These are phyloP conservation scores for Prasinococcaceae sp. DNA, from an alignment of 139 green algal genomes.

Conservation along the genomic window DNA sequence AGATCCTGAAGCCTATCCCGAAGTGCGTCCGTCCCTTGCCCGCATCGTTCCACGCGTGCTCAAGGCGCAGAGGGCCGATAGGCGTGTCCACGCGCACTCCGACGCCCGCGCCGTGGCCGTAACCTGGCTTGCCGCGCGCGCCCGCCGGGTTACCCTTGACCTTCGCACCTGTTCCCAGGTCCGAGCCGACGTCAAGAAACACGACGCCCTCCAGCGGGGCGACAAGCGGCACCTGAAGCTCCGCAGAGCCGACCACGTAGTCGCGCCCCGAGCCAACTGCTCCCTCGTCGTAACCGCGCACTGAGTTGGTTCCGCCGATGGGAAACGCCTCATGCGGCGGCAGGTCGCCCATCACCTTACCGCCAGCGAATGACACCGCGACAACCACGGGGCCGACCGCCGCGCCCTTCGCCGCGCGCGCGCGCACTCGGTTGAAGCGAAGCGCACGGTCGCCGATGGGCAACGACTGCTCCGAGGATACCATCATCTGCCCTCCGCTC, in stretches of 20 bases:
- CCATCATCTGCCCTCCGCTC: slow-evolving; percentile 26
- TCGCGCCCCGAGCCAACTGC: slow-evolving; percentile 70
- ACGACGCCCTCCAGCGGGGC: slow-evolving; percentile 48
- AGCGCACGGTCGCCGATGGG: slow-evolving; percentile 60
- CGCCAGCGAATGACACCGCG: slow-evolving; percentile 18
- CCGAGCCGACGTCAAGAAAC: slow-evolving; percentile 80
- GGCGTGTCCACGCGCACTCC: slow-evolving; percentile 77
- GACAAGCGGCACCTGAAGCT: slow-evolving; percentile 63
- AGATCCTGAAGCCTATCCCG: slow-evolving; percentile 53
- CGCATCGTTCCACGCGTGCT: slow-evolving; percentile 86
- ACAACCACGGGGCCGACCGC: slow-evolving; percentile 29
- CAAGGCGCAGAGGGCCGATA: slow-evolving; percentile 79
- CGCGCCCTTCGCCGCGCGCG: slow-evolving; percentile 43
- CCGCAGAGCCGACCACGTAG: slow-evolving; percentile 57
- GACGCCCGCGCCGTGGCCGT: slow-evolving; percentile 65
- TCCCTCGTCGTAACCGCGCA: slow-evolving; percentile 70
- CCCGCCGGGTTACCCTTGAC: slow-evolving; percentile 54
- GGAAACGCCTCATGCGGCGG: slow-evolving; percentile 94
- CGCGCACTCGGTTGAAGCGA: slow-evolving; percentile 52
- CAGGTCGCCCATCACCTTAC: slow-evolving; percentile 61
- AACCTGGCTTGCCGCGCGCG: slow-evolving; percentile 63
- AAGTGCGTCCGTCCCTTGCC: slow-evolving; percentile 73
- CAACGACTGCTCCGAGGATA: slow-evolving; percentile 55
- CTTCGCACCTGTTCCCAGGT: slow-evolving; percentile 65
- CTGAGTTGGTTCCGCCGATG: slow-evolving; percentile 79